Evolutionary conservation across 176 grass and related monocot genomes (phyloP), one percentile per base, ranked within the genome.

Genomic region (Avena eriantha): DNA sequence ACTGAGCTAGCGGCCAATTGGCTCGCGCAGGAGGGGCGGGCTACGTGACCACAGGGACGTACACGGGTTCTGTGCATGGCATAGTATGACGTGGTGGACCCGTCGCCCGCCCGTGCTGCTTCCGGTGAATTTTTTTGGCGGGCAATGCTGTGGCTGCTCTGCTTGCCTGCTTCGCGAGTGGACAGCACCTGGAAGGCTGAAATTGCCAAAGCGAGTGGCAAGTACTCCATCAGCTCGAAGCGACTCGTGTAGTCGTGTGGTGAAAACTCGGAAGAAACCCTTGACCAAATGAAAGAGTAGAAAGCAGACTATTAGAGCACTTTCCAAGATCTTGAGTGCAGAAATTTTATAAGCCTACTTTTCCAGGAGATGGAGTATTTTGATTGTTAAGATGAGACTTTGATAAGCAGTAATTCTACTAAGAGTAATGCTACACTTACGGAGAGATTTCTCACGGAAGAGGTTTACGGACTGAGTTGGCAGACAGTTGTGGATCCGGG

Each of bases 11-110:
- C 49, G 35, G 49, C 50, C 59, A 80, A 68, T 74, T 73, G 80
- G 80, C 26, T 57, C 45, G 80, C 80, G 46, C 65, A 23, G 19
- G 54, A 53, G 49, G 61, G 13, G 14, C 8, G 1, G 14, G 67
- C 89, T 87, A 84, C 69, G 58, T 31, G 7, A 58, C 49, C 85
- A 22, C 67, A 1, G 3, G 1, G 34, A 6, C 67, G 68, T 59
- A 91, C 85, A 76, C 81, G 10, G 72, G 43, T 24, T 72, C 54
- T 73, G 18, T 11, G n/a, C 31, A 1, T 19, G 0, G 0, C 4
- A 17, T 8, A 8, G 7, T 15, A 82, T 87, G 81, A 80, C 89
- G 61, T 43, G 10, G 46, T 39, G 85, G 89, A n/a, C 39, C 81
- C 41, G 12, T 69, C 13, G 22, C 2, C 78, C 13, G 22, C 1